Percentiles rank a stretch among this genome's conserved stretches.
These are phyloP conservation scores for Nakazawaea siamensis DNA, from an alignment of 805 yeast species.

Conservation along the genomic window DNA sequence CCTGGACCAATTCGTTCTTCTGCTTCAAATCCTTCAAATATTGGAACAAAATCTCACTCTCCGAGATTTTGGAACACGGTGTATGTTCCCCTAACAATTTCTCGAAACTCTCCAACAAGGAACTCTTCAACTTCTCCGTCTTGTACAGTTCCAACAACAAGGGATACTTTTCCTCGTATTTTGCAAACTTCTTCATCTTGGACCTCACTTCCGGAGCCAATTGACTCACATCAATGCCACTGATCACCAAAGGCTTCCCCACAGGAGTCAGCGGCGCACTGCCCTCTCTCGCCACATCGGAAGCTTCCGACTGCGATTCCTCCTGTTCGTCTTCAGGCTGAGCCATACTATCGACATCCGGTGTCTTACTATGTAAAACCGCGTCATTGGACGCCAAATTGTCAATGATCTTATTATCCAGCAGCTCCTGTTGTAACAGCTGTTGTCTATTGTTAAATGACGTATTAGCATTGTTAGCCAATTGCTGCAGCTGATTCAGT, in stretches of 20 bases:
- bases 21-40: slow-evolving; percentile 56
- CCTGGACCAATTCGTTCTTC: slow-evolving; percentile 51
- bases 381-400: slow-evolving; percentile 19
- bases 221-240: slow-evolving; percentile 29
- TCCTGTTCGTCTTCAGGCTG: slow-evolving; percentile 37
- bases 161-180: slow-evolving; percentile 90
- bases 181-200: slow-evolving; percentile 66
- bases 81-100: slow-evolving; percentile 67
- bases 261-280: slow-evolving; percentile 9
- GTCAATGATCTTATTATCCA: slow-evolving; percentile 11
- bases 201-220: slow-evolving; percentile 50
- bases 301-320: neutral
- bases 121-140: slow-evolving; percentile 61
- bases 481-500: slow-evolving; percentile 12
- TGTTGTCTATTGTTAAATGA: neutral
- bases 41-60: slow-evolving; percentile 61
- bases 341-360: slow-evolving; percentile 33
- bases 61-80: slow-evolving; percentile 69
- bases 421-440: neutral
- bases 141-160: slow-evolving; percentile 77
- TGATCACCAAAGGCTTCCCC: slow-evolving; percentile 12
- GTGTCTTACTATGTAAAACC: slow-evolving; percentile 35
- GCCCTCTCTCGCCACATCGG: too few relatives aligned
- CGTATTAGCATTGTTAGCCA: slow-evolving; percentile 2
- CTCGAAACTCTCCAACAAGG: slow-evolving; percentile 56